These are phyloP conservation scores for Xylariaceae sp. DNA, from an alignment of 2,329 filamentous ascomycete species.

Conservation along the genomic window DNA sequence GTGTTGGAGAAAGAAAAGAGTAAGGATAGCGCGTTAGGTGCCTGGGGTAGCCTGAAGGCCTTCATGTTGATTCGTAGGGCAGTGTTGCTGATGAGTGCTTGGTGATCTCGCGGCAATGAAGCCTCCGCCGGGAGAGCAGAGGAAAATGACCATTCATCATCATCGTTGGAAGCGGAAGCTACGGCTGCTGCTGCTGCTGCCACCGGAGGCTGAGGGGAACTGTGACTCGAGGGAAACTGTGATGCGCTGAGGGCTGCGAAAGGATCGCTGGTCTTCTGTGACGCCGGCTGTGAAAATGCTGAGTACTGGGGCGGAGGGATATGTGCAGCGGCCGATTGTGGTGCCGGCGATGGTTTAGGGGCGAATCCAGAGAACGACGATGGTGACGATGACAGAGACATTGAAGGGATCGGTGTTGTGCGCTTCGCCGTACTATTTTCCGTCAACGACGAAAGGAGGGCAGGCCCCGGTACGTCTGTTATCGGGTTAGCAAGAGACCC, in stretches of 20 bases:
- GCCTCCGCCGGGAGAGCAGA: slow-evolving; percentile 68
- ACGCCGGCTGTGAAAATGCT: slow-evolving; percentile 39
- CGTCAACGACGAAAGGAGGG: slow-evolving; percentile 59
- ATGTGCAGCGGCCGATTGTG: slow-evolving; percentile 51
- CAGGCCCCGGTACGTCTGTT: slow-evolving; percentile 58
- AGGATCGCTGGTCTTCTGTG: slow-evolving; percentile 43
- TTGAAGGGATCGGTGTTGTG: slow-evolving; percentile 33
- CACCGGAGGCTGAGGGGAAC: slow-evolving; percentile 32
- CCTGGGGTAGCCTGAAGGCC: slow-evolving; percentile 53
- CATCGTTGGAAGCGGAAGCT: slow-evolving; percentile 44
- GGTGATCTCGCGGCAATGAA: slow-evolving; percentile 50
- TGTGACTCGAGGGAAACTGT: slow-evolving; percentile 36
- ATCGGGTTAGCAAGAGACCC: slow-evolving; percentile 25
- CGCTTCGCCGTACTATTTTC: slow-evolving; percentile 54
- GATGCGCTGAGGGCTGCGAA: slow-evolving; percentile 47
- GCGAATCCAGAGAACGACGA: slow-evolving; percentile 52
- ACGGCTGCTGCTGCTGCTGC: slow-evolving; percentile 7
- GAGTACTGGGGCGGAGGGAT: slow-evolving; percentile 44
- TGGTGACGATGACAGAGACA: slow-evolving; percentile 39
- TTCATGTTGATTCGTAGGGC: slow-evolving; percentile 68
- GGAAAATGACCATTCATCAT: slow-evolving; percentile 92
- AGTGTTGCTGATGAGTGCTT: slow-evolving; percentile 65
- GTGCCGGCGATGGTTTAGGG: slow-evolving; percentile 45
- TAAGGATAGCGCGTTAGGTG: slow-evolving; percentile 59
- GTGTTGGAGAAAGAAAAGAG: slow-evolving; percentile 81